These are phyloP conservation scores for Aspergillus sclerotialis DNA, from an alignment of 2,329 filamentous ascomycete genomes.

Conservation along the genomic window DNA sequence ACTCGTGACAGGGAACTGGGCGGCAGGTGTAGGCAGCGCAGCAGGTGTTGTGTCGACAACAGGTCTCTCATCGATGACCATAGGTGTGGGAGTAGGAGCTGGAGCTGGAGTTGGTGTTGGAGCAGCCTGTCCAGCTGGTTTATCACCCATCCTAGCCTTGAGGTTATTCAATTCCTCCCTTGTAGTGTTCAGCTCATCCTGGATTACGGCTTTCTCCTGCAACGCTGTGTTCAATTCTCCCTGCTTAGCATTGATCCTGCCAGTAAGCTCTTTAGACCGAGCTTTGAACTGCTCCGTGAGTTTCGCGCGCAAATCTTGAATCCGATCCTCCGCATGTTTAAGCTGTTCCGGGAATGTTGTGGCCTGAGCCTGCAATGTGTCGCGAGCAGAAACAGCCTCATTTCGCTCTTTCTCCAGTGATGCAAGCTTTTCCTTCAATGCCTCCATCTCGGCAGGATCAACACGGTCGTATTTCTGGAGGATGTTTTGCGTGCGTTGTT, in stretches of 20 bases:
- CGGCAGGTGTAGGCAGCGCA: constrained; percentile 20
- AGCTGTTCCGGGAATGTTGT: constrained; percentile 43
- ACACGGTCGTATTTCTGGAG: constrained; percentile 93
- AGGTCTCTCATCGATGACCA: constrained; percentile 42
- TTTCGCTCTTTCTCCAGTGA: constrained; percentile 60
- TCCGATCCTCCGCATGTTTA: constrained; percentile 39
- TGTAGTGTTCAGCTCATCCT: constrained; percentile 58
- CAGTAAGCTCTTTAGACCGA: constrained; percentile 57
- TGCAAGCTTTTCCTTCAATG: constrained; percentile 71
- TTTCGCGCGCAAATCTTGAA: constrained; percentile 43
- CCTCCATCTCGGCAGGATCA: constrained; percentile 86
- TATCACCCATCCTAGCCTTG: constrained; percentile 48
- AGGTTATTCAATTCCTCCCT: constrained; percentile 49
- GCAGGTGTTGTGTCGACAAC: constrained; percentile 24
- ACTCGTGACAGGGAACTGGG: constrained; percentile 15
- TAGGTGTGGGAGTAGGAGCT: constrained; percentile 1
- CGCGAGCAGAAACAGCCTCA: constrained; percentile 52
- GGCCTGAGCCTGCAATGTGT: constrained; percentile 44
- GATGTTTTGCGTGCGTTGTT: constrained; percentile 92
- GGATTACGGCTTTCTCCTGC: constrained; percentile 62
- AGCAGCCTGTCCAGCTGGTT: constrained; percentile 35
- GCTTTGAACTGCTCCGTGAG: constrained; percentile 48
- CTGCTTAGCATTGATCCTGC: constrained; percentile 51
- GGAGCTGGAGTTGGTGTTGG: constrained; percentile 14
- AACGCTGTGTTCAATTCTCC: constrained; percentile 40